Conservation (phyloP, 106 monocot genomes). For the Dendrobium huoshanense region DNA sequence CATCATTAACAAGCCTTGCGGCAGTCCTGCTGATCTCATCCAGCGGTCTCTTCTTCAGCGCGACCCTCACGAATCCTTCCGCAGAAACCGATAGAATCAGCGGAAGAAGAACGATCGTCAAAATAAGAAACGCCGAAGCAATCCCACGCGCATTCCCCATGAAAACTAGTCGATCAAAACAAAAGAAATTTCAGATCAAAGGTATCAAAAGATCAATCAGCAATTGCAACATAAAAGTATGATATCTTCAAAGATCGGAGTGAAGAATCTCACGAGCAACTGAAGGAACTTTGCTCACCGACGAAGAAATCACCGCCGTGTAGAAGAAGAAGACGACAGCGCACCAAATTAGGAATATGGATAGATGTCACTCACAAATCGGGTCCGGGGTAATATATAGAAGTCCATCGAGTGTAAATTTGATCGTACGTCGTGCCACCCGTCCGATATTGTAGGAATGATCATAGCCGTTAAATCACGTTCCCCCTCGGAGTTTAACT, state of each 20-base stretch:
- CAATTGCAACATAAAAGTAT: background rate
- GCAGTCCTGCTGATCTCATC: constrained; percentile 49
- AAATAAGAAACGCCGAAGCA: constrained; percentile 15
- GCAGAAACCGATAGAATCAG: constrained; percentile 28
- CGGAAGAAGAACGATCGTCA: constrained; percentile 29
- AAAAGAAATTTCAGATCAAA: background rate
- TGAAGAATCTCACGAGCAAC: background rate
- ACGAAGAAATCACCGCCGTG: background rate
- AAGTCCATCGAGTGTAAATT: too few relatives aligned
- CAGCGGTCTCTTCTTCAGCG: constrained; percentile 64
- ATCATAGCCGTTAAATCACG: too few relatives aligned
- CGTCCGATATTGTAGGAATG: too few relatives aligned
- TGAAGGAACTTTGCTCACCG: background rate
- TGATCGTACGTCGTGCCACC: too few relatives aligned
- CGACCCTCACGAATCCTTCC: constrained; percentile 56
- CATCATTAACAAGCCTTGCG: constrained; percentile 18
- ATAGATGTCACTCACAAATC: background rate
- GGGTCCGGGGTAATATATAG: background rate
- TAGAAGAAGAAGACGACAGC: background rate
- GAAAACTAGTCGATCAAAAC: constrained; percentile 7
- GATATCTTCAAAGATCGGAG: background rate
- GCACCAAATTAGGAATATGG: background rate
- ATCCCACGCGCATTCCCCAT: constrained; percentile 27
- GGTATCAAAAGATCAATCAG: background rate
- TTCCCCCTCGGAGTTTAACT: too few relatives aligned